Base-by-base conservation (phyloP, 1,284 basidiomycete species). In the Pseudozyma sp. region DNA sequence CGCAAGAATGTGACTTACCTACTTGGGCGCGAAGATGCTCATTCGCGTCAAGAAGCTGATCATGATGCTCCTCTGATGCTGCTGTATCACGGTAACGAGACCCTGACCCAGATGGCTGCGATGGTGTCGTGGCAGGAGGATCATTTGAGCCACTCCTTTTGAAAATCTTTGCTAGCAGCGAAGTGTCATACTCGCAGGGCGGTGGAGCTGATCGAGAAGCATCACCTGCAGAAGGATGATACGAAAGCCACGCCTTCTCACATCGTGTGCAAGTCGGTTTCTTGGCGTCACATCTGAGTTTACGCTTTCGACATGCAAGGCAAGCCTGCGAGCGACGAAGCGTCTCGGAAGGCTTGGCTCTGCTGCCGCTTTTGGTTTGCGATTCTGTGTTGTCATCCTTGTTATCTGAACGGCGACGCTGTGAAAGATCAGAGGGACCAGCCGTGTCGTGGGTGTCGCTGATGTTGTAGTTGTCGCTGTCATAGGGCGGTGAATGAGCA, bases 231-330 rank as follows among this genome's bases (percentile, higher is more conserved):
- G 39, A 21, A 19, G 58, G 44, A n/a, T 71, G 50, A 14, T 66
- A 71, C 2, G 59, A 51, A 9, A 62, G 56, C 69, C 69, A 71
- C 2, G 69, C 69, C 40, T 58, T 62, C 42, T 71, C 63, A 42
- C 63, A 71, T 6, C 63, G 63, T 25, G 69, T 66, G 59, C 69
- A 71, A 8, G 69, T 66, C 0, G 69, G 69, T 55, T 71, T 71
- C 51, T 53, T 62, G 8, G 69, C 69, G 44, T 71, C 69, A 31
- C 69, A 71, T 38, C 69, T 63, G 10, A 71, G 59, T 48, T 71
- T 71, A 13, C 69, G 52, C 52, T 67, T 71, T 8, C 69, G 59
- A 53, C 69, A 67, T 12, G 69, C 69, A 11, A 71, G 52, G 35
- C 69, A 71, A 13, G 69, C 69, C 21, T 71, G 69, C 31, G 63